Conservation (phyloP, 164 flowering plant genomes). For the Magnolia sinica region DNA sequence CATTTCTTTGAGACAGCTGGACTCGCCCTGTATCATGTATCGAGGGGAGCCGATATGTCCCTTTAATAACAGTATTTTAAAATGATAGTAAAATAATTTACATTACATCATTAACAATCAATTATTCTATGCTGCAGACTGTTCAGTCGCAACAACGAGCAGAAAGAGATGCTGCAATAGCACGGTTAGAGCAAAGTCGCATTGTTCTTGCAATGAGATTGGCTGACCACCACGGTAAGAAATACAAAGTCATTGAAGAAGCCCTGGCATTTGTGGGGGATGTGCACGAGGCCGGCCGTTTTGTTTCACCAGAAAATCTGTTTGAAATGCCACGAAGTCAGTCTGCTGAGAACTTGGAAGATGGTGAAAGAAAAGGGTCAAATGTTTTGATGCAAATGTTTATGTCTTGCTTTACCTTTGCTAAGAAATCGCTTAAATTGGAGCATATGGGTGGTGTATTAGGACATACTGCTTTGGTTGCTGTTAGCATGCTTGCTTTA, state of each 20-base stretch:
- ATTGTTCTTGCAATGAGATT: conserved; percentile 81
- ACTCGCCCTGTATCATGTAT: no score
- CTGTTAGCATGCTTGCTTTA: conserved; percentile 68
- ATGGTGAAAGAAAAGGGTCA: conserved; percentile 33
- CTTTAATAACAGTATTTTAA: no score
- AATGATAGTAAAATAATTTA: no score
- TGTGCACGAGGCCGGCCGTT: conserved; percentile 44
- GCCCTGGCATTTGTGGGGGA: conserved; percentile 82
- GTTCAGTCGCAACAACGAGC: conserved; percentile 76
- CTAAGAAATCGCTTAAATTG: conserved; percentile 50
- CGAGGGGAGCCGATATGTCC: no score
- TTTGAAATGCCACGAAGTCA: conserved; percentile 35
- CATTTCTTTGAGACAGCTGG: no score
- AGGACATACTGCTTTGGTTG: conserved; percentile 78
- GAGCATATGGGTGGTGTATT: conserved; percentile 63
- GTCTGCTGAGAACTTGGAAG: conserved; percentile 24
- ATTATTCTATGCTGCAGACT: conserved; percentile 42
- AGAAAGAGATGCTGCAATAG: conserved; percentile 91
- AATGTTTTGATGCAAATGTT: conserved; percentile 47
- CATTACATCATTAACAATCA: no score
- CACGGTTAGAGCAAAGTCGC: conserved; percentile 85
- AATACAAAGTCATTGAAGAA: conserved; percentile 85
- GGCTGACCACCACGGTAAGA: conserved; percentile 86
- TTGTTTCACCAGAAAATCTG: conserved; percentile 54
- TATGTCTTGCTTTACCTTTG: conserved; percentile 46